phyloP scores from a whole-genome alignment of 164 flowering plant species.

The Platanus orientalis region DNA sequence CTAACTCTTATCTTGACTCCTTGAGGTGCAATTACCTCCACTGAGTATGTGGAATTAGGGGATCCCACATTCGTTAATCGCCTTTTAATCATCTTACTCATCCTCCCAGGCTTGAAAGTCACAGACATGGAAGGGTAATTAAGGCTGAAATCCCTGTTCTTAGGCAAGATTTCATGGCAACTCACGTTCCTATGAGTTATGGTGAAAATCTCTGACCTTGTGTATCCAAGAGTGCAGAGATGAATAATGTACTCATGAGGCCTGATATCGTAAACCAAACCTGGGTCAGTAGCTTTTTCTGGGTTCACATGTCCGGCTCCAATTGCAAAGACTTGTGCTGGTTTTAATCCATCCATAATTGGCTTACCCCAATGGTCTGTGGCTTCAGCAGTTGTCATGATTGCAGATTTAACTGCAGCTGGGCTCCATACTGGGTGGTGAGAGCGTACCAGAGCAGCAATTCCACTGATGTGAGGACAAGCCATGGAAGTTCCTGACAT shows the following conservation, averaged over 20 bases:
- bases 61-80: constrained; percentile 74
- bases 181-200: constrained; percentile 71
- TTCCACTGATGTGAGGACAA: constrained; percentile 89
- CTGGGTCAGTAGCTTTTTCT: constrained; percentile 67
- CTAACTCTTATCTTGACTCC: constrained; percentile 65
- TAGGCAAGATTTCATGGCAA: constrained; percentile 44
- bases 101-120: constrained; percentile 48
- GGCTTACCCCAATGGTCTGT: constrained; percentile 53
- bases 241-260: constrained; percentile 70
- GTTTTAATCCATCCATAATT: constrained; percentile 62
- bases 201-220: constrained; percentile 50
- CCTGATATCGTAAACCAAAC: constrained; percentile 68
- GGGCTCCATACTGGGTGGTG: constrained; percentile 82
- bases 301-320: constrained; percentile 96
- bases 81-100: constrained; percentile 41
- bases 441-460: constrained; percentile 61
- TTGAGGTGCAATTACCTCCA: constrained; percentile 61
- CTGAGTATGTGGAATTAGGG: constrained; percentile 68
- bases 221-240: constrained; percentile 70
- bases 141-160: constrained; percentile 64
- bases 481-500: constrained; percentile 98
- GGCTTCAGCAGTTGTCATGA: constrained; percentile 78
- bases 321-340: constrained; percentile 59
- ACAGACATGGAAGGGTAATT: constrained; percentile 87
- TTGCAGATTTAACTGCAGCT: constrained; percentile 80